Conservation (phyloP, 345 rosid species). For the Hibiscus mutabilis region DNA sequence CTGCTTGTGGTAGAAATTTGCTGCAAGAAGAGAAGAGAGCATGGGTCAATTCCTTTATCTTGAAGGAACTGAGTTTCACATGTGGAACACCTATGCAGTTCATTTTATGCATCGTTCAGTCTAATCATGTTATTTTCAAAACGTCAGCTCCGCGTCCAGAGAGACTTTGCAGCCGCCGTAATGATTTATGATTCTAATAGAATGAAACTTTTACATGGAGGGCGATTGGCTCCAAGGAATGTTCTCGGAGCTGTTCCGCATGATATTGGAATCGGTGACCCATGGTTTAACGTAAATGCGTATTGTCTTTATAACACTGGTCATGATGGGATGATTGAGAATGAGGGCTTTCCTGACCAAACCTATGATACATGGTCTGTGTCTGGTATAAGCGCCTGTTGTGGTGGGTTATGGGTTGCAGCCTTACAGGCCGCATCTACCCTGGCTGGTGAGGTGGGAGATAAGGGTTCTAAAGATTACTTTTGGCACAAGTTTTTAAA, state of each 20-base stretch:
- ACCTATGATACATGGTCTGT: slow-evolving; percentile 97
- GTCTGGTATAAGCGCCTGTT: slow-evolving; percentile 75
- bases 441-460: slow-evolving; percentile 69
- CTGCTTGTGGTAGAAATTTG: slow-evolving; percentile 84
- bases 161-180: slow-evolving; percentile 91
- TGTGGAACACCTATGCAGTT: slow-evolving; percentile 98
- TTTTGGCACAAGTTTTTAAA: slow-evolving; percentile 81
- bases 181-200: slow-evolving; percentile 83
- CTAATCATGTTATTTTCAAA: slow-evolving; percentile 84
- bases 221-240: slow-evolving; percentile 61
- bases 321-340: slow-evolving; percentile 88
- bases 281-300: slow-evolving; percentile 89
- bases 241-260: slow-evolving; percentile 96
- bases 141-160: slow-evolving; percentile 79
- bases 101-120: slow-evolving; percentile 88
- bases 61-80: slow-evolving; percentile 80
- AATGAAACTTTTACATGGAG: slow-evolving; percentile 52
- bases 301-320: slow-evolving; percentile 63
- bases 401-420: slow-evolving; percentile 94
- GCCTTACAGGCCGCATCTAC: slow-evolving; percentile 96
- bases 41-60: slow-evolving; percentile 89
- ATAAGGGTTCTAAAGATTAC: slow-evolving; percentile 57
- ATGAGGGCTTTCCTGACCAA: slow-evolving; percentile 95
- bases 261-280: slow-evolving; percentile 73
- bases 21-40: slow-evolving; percentile 88